Evolutionary conservation across 306 rosid species (phyloP).

Genomic region (Erythrophleum fordii): DNA sequence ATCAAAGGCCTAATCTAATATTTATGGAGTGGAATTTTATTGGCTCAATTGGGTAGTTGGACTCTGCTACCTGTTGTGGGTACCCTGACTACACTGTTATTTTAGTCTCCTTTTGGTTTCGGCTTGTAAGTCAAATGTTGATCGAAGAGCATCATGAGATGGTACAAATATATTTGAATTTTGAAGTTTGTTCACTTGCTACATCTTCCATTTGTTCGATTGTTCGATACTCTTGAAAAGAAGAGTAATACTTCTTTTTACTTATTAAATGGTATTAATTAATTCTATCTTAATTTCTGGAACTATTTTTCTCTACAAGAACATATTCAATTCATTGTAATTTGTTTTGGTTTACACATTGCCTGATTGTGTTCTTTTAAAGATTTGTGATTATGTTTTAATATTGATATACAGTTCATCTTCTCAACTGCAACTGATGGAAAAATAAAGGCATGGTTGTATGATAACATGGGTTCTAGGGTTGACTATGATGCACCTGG

Average conservation of each 20-base stretch:
- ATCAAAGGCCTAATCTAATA: background rate
- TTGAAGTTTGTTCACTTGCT: background rate
- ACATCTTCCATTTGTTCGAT: no score
- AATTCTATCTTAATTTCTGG: background rate
- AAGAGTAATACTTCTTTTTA: background rate
- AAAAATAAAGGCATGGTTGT: conserved; percentile 80
- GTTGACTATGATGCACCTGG: conserved; percentile 82
- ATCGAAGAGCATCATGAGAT: background rate
- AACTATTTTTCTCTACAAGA: background rate
- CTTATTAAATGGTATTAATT: background rate
- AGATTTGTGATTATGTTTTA: background rate
- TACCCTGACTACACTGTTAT: background rate
- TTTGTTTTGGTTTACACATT: background rate
- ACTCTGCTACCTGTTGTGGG: background rate
- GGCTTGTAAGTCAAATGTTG: background rate
- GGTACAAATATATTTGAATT: background rate
- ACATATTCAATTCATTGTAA: background rate
- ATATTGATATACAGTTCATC: conserved; percentile 53
- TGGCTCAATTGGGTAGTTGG: background rate
- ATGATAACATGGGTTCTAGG: conserved; percentile 72
- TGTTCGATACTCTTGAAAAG: background rate
- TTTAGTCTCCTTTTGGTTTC: background rate
- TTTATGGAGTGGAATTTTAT: background rate
- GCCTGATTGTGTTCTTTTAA: background rate
- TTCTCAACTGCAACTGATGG: conserved; percentile 80